Conservation (phyloP, 495 filamentous ascomycete species). For the Penicillium antarcticum region DNA sequence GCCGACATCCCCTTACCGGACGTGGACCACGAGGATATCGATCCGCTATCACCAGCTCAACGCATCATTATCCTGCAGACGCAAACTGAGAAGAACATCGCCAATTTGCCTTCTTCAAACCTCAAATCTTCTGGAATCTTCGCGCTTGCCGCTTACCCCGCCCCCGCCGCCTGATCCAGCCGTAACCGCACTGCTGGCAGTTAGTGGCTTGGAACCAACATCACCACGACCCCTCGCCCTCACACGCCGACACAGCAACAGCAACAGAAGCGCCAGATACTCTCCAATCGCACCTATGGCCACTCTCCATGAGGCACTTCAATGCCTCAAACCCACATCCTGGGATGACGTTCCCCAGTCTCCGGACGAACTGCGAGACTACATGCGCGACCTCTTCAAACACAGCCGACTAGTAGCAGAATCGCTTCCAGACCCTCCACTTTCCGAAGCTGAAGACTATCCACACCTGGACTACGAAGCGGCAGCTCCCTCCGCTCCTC, state of each 20-base stretch:
- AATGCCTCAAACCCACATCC: constrained; percentile 65
- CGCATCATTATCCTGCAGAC: too few relatives aligned
- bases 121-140: not conserved
- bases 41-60: too few relatives aligned
- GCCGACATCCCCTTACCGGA: too few relatives aligned
- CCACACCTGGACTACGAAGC: constrained; percentile 6
- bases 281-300: constrained; percentile 43
- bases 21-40: too few relatives aligned
- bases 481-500: constrained; percentile 28
- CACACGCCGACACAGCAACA: not conserved
- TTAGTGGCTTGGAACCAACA: not conserved
- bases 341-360: constrained; percentile 60
- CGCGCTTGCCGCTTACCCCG: not conserved
- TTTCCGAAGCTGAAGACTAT: constrained; percentile 11
- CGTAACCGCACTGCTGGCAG: not conserved
- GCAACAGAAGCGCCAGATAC: not conserved
- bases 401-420: constrained; percentile 69
- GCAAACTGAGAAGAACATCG: too few relatives aligned
- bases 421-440: constrained; percentile 66
- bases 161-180: not conserved
- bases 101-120: not conserved
- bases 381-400: constrained; percentile 58
- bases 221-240: not conserved
- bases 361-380: constrained; percentile 46
- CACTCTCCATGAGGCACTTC: constrained; percentile 68